These are phyloP conservation scores for Saccharomycopsis crataegensis DNA, from an alignment of 1,139 yeast genomes.

Conservation along the genomic window DNA sequence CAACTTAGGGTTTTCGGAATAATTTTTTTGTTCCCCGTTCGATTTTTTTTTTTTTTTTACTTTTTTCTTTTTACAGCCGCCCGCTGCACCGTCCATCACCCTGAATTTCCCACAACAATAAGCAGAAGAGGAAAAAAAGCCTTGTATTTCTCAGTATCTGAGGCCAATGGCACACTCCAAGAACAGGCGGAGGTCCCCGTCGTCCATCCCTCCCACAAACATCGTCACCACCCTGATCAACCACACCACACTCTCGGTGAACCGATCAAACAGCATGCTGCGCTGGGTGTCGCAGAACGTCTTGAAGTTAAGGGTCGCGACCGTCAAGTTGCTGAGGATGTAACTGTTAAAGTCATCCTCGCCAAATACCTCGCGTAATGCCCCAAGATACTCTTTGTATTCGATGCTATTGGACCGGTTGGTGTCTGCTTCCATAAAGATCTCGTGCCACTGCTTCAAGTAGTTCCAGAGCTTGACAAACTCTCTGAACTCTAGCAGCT, in stretches of 20 bases:
- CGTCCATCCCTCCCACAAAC: neutral
- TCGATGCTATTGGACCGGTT: constrained; percentile 9
- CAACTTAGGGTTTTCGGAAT: too few species aligned
- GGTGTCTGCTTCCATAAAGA: constrained; percentile 3
- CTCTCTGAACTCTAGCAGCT: constrained; percentile 4
- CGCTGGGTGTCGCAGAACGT: constrained; percentile 1
- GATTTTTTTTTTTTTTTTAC: too few species aligned
- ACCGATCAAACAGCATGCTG: constrained; percentile 7
- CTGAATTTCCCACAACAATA: too few species aligned
- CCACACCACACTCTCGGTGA: constrained; percentile 15
- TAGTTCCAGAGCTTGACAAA: constrained; percentile 12
- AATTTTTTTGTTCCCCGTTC: too few species aligned
- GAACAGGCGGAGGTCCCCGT: too few species aligned
- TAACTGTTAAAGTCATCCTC: constrained; percentile 6
- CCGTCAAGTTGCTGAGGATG: constrained; percentile 6
- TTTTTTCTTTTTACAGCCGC: too few species aligned
- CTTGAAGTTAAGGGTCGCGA: constrained; percentile 9
- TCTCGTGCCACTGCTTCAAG: constrained; percentile 6
- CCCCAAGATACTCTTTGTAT: constrained; percentile 9
- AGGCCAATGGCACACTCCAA: too few species aligned
- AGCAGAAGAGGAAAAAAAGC: too few species aligned
- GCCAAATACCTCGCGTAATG: constrained; percentile 11
- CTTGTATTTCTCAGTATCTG: too few species aligned
- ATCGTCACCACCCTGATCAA: constrained; percentile 2
- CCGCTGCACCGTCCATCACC: too few species aligned